These are phyloP conservation scores for Colletotrichum filicis DNA, from an alignment of 2,329 filamentous ascomycete genomes.

Conservation along the genomic window DNA sequence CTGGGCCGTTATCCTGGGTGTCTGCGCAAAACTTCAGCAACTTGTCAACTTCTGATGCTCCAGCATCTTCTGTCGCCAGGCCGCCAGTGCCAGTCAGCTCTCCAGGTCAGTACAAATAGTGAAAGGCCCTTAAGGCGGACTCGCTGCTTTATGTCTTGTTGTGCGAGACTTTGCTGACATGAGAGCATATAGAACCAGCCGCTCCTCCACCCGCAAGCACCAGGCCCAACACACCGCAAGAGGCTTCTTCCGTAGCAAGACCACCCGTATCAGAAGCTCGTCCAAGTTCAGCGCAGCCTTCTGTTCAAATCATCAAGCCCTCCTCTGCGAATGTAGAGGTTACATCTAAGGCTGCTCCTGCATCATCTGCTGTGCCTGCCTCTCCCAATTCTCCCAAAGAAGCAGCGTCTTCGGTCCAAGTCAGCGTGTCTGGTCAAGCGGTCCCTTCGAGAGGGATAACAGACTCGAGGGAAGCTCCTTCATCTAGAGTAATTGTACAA, in stretches of 20 bases:
- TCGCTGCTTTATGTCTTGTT: neutral
- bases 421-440: neutral
- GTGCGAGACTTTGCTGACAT: neutral
- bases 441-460: neutral
- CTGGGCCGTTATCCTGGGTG: neutral
- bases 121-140: neutral
- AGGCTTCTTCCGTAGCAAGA: neutral
- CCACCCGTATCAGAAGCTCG: neutral
- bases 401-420: neutral
- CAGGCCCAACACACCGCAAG: neutral
- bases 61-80: neutral
- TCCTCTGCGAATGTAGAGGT: neutral
- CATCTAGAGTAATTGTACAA: neutral
- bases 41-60: neutral
- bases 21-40: slow-evolving; percentile 3
- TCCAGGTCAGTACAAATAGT: neutral
- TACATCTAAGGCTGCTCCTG: neutral
- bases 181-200: neutral
- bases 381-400: neutral
- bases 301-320: neutral
- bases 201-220: neutral
- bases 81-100: neutral
- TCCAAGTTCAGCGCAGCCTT: neutral
- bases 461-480: neutral
- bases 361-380: neutral